A percentile compares a stretch with the other conserved stretches of the same genome.
These are phyloP conservation scores for Tulasnella sp. DNA, from an alignment of 768 basidiomycete genomes.

Conservation along the genomic window DNA sequence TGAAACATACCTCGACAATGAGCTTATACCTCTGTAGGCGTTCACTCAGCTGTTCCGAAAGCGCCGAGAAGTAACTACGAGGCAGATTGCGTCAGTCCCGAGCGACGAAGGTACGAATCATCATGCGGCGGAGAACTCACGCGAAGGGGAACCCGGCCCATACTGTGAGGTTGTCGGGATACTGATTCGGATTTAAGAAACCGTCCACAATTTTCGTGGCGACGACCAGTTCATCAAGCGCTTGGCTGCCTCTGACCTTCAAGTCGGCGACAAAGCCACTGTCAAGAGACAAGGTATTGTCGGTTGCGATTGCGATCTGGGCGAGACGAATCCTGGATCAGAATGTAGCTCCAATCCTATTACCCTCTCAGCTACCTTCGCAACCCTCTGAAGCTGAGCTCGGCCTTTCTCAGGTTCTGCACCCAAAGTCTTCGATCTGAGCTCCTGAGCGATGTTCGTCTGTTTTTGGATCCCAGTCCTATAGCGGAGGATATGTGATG, in stretches of 20 bases:
- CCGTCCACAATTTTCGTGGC: slow-evolving; percentile 72
- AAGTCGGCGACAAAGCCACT: slow-evolving; percentile 58
- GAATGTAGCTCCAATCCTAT: neutral
- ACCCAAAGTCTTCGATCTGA: slow-evolving; percentile 67
- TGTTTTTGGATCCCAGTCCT: slow-evolving; percentile 69
- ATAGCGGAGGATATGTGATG: neutral
- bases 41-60: slow-evolving; percentile 64
- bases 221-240: slow-evolving; percentile 71
- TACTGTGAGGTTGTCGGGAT: slow-evolving; percentile 29
- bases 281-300: slow-evolving; percentile 56
- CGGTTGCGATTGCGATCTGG: slow-evolving; percentile 2
- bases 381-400: slow-evolving; percentile 55
- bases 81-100: neutral
- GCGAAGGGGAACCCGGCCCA: slow-evolving; percentile 38
- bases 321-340: neutral
- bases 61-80: slow-evolving; percentile 29
- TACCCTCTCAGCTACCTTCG: slow-evolving; percentile 44
- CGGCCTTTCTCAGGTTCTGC: slow-evolving; percentile 67
- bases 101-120: slow-evolving; percentile 27
- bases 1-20: slow-evolving; percentile 58
- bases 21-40: slow-evolving; percentile 69
- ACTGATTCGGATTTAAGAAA: slow-evolving; percentile 65
- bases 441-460: slow-evolving; percentile 69
- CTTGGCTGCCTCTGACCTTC: slow-evolving; percentile 65
- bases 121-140: slow-evolving; percentile 70